Evolutionary conservation across 2,329 filamentous ascomycete genomes (phyloP).

Genomic region (Trichoderma harzianum): DNA sequence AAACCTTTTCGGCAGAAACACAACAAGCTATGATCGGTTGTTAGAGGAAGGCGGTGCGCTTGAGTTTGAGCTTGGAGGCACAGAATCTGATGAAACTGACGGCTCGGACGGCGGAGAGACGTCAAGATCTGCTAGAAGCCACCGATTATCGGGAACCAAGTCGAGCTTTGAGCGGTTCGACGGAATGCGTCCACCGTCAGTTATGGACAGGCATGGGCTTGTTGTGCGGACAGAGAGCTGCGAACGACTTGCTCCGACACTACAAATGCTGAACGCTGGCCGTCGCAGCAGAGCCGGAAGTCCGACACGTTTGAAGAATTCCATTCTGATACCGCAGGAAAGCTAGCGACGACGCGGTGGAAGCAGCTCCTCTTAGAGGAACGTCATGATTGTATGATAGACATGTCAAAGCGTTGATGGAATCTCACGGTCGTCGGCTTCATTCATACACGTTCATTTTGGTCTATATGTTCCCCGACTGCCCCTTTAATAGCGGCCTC

Average conservation of each 20-base stretch:
- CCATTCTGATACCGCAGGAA: conserved; percentile 37
- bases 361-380: neutral
- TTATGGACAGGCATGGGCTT: conserved; percentile 66
- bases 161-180: conserved; percentile 53
- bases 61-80: conserved; percentile 74
- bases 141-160: conserved; percentile 66
- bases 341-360: neutral
- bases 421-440: neutral
- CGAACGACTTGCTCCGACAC: conserved; percentile 64
- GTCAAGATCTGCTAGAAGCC: conserved; percentile 55
- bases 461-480: neutral
- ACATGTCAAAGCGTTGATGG: neutral
- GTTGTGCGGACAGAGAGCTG: conserved; percentile 81
- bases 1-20: conserved; percentile 62
- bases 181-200: conserved; percentile 39
- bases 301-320: conserved; percentile 58
- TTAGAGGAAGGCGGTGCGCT: conserved; percentile 73
- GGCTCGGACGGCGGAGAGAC: conserved; percentile 60
- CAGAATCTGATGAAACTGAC: conserved; percentile 62
- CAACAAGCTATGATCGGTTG: conserved; percentile 72
- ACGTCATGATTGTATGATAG: conserved; percentile 7
- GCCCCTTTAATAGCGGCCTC: neutral
- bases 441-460: neutral
- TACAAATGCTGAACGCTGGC: conserved; percentile 54
- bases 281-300: conserved; percentile 56